phyloP scores from a whole-genome alignment of 192 early-diverging fungal genomes.

The Gamsiella multidivaricata region DNA sequence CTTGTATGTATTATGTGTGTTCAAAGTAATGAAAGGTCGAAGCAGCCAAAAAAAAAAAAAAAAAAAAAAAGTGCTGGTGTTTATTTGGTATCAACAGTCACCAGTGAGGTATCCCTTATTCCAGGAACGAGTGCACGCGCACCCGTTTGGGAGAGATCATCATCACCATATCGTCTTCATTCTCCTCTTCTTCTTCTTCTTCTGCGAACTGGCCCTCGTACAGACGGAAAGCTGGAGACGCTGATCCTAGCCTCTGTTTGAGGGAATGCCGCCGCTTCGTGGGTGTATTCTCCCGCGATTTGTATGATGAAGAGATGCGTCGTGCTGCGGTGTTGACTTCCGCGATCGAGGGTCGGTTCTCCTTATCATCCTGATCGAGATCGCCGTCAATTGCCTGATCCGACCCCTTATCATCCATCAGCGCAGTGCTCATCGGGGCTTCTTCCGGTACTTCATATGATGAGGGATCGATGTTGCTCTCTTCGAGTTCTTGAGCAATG shows the following conservation, averaged over 20 bases:
- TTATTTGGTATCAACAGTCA: conserved; percentile 22
- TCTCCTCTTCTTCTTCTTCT: conserved; percentile 15
- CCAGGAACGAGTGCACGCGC: background rate
- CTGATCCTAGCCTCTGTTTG: conserved; percentile 24
- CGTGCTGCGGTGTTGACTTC: background rate
- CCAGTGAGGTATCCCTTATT: too few relatives aligned
- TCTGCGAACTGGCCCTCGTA: conserved; percentile 22
- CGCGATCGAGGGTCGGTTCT: too few relatives aligned
- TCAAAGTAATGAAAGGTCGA: background rate
- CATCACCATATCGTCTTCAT: conserved; percentile 25
- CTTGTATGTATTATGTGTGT: background rate
- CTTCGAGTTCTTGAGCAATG: background rate
- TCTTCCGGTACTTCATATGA: too few relatives aligned
- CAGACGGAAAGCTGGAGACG: conserved; percentile 28
- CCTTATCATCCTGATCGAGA: background rate
- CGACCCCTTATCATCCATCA: background rate
- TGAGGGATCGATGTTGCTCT: background rate
- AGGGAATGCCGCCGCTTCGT: conserved; percentile 23
- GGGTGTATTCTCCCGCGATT: conserved; percentile 1
- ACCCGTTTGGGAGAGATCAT: conserved; percentile 42
- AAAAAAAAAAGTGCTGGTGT: conserved; percentile 18
- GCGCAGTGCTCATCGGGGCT: too few relatives aligned
- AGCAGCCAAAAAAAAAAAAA: conserved; percentile 10
- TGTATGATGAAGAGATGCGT: conserved; percentile 5
- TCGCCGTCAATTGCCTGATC: background rate